Conservation (phyloP, 164 flowering plant species). For the Chloranthus sessilifolius region DNA sequence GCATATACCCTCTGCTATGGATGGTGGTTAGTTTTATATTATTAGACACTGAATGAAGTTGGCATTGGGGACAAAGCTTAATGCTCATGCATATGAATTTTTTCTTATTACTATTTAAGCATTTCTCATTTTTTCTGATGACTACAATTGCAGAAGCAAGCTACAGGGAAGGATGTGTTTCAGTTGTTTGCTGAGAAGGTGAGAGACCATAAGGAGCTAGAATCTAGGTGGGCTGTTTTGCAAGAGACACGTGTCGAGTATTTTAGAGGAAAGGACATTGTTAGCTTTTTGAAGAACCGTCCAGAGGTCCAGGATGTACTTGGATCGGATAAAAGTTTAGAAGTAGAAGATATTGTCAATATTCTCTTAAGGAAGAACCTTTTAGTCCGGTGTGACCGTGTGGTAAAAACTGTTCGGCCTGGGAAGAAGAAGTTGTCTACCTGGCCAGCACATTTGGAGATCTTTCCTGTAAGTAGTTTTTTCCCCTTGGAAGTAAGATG, state of each 20-base stretch:
- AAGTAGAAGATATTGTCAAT: constrained; percentile 73
- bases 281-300: constrained; percentile 68
- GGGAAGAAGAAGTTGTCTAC: constrained; percentile 96
- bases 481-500: neutral
- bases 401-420: constrained; percentile 90
- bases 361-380: constrained; percentile 64
- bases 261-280: constrained; percentile 91
- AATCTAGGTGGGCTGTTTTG: constrained; percentile 94
- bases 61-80: too few species aligned
- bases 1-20: too few species aligned
- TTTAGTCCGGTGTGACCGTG: constrained; percentile 91
- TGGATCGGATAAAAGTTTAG: constrained; percentile 62
- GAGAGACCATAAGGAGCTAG: constrained; percentile 85
- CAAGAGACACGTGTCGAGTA: constrained; percentile 97
- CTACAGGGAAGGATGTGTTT: constrained; percentile 69
- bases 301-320: constrained; percentile 71
- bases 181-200: constrained; percentile 95
- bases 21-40: too few species aligned
- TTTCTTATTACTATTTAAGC: too few species aligned
- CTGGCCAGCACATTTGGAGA: constrained; percentile 98
- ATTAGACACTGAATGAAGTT: too few species aligned
- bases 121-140: too few species aligned
- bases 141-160: constrained; percentile 60
- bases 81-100: too few species aligned
- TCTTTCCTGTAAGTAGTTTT: constrained; percentile 58